These are phyloP conservation scores for Lepidopterella palustris DNA, from an alignment of 495 filamentous ascomycete genomes.

Conservation along the genomic window DNA sequence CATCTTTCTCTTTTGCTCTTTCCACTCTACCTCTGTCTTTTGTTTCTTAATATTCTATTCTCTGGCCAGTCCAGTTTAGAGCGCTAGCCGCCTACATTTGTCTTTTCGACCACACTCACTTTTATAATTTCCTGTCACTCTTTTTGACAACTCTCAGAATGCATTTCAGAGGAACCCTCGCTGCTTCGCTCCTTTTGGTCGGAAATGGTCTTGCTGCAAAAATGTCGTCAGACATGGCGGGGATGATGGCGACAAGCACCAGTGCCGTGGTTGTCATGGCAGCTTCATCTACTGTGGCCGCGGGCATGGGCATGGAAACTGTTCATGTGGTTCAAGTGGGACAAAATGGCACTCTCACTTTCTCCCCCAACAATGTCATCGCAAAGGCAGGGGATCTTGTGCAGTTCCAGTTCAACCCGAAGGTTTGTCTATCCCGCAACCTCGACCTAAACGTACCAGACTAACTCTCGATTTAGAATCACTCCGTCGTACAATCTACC, in stretches of 20 bases:
- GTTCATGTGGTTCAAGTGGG: slow-evolving; percentile 30
- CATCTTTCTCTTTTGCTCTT: slow-evolving; percentile 25
- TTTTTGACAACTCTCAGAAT: slow-evolving; percentile 23
- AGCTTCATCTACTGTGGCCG: background rate
- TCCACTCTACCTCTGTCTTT: slow-evolving; percentile 25
- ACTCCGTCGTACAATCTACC: slow-evolving; percentile 43
- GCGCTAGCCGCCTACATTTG: slow-evolving; percentile 27
- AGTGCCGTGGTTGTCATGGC: background rate
- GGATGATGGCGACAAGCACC: background rate
- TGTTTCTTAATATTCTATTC: slow-evolving; percentile 24
- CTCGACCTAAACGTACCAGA: slow-evolving; percentile 4
- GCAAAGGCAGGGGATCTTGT: slow-evolving; percentile 43
- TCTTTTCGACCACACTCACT: slow-evolving; percentile 6
- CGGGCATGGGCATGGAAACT: slow-evolving; percentile 7
- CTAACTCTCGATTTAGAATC: slow-evolving; percentile 34
- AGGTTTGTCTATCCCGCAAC: slow-evolving; percentile 28
- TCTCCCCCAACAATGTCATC: slow-evolving; percentile 38
- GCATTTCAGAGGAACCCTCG: slow-evolving; percentile 25
- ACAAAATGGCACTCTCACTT: slow-evolving; percentile 26
- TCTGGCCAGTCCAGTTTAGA: slow-evolving; percentile 31
- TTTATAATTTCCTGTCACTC: slow-evolving; percentile 22
- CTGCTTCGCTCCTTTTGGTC: slow-evolving; percentile 19
- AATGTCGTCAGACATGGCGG: slow-evolving; percentile 7
- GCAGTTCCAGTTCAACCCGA: slow-evolving; percentile 49
- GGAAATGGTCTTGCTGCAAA: background rate